Evolutionary conservation across 305 asterid species (phyloP).

Genomic region (Ajuga reptans): DNA sequence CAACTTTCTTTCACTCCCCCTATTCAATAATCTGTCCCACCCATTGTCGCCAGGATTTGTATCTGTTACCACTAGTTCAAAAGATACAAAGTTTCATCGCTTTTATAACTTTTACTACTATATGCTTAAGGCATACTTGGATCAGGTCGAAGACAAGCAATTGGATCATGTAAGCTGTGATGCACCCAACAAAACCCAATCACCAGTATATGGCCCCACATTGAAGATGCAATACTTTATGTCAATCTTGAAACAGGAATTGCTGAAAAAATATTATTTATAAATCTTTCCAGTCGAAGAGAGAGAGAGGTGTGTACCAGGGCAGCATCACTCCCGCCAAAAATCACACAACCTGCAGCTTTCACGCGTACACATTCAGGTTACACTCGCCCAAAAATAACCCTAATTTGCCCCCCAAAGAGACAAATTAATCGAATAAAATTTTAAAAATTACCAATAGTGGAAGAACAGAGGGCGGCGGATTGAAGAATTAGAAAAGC

Average conservation of each 20-base stretch:
- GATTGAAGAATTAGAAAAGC: constrained; percentile 64
- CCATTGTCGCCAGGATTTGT: no score
- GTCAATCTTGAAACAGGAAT: no score
- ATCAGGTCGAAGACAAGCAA: neutral
- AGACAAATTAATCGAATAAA: neutral
- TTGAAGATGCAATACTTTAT: no score
- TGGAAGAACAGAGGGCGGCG: constrained; percentile 60
- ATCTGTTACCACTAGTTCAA: no score
- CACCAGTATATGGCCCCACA: no score
- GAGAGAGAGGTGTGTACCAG: constrained; percentile 36
- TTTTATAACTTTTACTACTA: no score
- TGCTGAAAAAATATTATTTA: no score
- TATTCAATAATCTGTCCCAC: neutral
- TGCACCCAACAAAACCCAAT: no score
- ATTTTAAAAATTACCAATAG: constrained; percentile 36
- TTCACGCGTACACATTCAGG: constrained; percentile 10
- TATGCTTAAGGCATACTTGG: neutral
- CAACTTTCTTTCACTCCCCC: constrained; percentile 13
- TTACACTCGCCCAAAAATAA: constrained; percentile 14
- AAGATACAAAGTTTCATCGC: neutral
- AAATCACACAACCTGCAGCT: constrained; percentile 57
- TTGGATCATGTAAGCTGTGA: constrained; percentile 12
- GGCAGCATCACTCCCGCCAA: constrained; percentile 69
- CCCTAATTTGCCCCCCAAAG: constrained; percentile 5
- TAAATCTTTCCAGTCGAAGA: no score